Base-by-base conservation (phyloP, 179 eudicot genomes). In the Vitellaria paradoxa region DNA sequence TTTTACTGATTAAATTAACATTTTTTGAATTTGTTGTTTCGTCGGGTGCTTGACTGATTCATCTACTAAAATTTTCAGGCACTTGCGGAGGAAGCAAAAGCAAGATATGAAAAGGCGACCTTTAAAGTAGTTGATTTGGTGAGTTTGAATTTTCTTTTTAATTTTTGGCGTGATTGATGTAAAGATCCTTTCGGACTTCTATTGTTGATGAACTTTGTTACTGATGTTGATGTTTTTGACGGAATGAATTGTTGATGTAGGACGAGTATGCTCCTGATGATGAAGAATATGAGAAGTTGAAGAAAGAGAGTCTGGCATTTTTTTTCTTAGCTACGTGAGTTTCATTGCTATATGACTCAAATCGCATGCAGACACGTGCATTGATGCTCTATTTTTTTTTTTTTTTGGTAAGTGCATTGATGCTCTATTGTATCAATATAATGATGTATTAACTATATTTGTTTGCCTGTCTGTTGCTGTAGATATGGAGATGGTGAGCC, bases 401-500 rank as follows among this genome's bases (percentile, higher is more conserved):
- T n/a, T n/a, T n/a, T n/a, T n/a, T n/a, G n/a, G n/a, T n/a, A n/a
- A n/a, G 42, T 24, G 24, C 47, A 8, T 26, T 46, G n/a, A 45
- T 55, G 17, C 50, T 15, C 64, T 42, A 42, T 5, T 42, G 47
- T n/a, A 8, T 61, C 17, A 50, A 14, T 61, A 23, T 61, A 21
- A 8, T 7, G 23, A n/a, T 68, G 65, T 70, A n/a, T 42, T 24
- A 21, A 62, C 10, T 24, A 46, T 62, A 23, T 52, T 49, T 55
- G 40, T 62, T 59, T 76, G 21, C 42, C 40, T 2, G 20, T 37
- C 61, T 46, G 1, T 70, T 70, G 20, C 53, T 80, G 79, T 84
- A 94, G 98, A 9, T 94, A 94, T 68, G 97, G 98, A 83, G 98
- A 94, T 72, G 98, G 98, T 24, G 98, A 94, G 84, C 98, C 98